Evolutionary conservation across 2,329 filamentous ascomycete species (phyloP), one percentile per base, ranked within the genome.

Genomic region (Thielaviopsis ethacetica): DNA sequence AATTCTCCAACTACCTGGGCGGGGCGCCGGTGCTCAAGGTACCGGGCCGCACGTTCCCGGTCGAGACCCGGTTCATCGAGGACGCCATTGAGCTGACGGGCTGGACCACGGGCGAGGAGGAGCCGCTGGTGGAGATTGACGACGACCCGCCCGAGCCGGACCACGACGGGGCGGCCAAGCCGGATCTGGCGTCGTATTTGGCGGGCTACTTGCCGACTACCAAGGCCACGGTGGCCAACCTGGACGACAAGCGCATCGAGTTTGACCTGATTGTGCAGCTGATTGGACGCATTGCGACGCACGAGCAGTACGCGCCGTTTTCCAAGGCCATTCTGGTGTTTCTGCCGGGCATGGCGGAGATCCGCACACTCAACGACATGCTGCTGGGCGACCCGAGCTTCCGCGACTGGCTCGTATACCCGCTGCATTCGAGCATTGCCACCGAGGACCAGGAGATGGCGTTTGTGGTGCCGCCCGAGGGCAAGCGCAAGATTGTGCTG

Each of bases 371-470:
- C 52, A 93, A 96, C 68, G 90, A 95, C 66, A 81, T 93, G 69
- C 76, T 98, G 2, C 72, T 85, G 4, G 84, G 88, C 0, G 85
- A 95, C 65, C 82, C 84, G 1, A 78, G 79, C 2, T 96, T 97
- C 69, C 77, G 78, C 44, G 79, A 83, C 59, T 98, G 91, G 91
- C 79, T 88, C 58, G 77, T 98, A 0, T 91, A 95, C 68, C 86
- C 90, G 13, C 76, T 98, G 41, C 93, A 98, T 68, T 97, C 93
- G 0, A 89, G 87, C 0, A 96, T 98, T 65, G 90, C 91, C 12
- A 96, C 87, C 53, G 91, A 97, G 66, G 93, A 98, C 62, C 93
- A 98, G 68, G 91, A 98, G 70, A 84, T 86, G 38, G 93, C 93
- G 0, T 98, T 98, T 68, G 75, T 88, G 5, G 73, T 95, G 0